Evolutionary conservation across 805 yeast genomes (phyloP).

Genomic region (Candida stauntonica): DNA sequence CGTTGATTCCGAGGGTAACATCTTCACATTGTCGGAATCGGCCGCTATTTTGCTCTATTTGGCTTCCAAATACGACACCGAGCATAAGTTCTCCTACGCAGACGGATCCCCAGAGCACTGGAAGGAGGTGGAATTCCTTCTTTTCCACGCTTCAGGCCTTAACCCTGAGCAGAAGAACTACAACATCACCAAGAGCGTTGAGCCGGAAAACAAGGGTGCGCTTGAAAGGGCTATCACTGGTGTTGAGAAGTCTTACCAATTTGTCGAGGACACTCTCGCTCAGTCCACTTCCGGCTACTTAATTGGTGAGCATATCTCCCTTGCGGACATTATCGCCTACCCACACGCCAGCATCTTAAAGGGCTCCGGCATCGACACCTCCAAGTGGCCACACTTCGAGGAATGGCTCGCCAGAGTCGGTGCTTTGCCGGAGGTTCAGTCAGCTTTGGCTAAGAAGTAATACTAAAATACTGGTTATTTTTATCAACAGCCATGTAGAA

Average conservation of each 20-base stretch:
- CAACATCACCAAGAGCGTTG: conserved; percentile 34
- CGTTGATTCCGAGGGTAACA: conserved; percentile 33
- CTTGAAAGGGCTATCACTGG: conserved; percentile 39
- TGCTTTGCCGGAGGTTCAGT: conserved; percentile 11
- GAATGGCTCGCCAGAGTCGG: conserved; percentile 14
- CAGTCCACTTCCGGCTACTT: conserved; percentile 44
- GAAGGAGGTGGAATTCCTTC: conserved; percentile 45
- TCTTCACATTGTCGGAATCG: conserved; percentile 46
- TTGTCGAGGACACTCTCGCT: conserved; percentile 45
- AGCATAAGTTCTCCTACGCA: conserved; percentile 35
- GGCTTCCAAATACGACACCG: conserved; percentile 54
- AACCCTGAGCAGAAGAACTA: conserved; percentile 65
- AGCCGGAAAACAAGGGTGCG: conserved; percentile 41
- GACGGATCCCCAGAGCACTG: conserved; percentile 42
- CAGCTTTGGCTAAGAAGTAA: conserved; percentile 10
- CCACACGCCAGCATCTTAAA: conserved; percentile 28
- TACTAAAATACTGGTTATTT: no score
- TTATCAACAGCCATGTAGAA: no score
- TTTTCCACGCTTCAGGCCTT: conserved; percentile 53
- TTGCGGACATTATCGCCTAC: conserved; percentile 50
- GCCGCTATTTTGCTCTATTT: conserved; percentile 59
- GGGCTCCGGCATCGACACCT: conserved; percentile 7
- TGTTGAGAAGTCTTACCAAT: conserved; percentile 44
- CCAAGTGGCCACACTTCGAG: conserved; percentile 14
- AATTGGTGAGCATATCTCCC: conserved; percentile 53